Percentiles rank a stretch among this genome's conserved stretches.
Conservation (phyloP, 148 eudicot species). For the Suaeda aralocaspica region DNA sequence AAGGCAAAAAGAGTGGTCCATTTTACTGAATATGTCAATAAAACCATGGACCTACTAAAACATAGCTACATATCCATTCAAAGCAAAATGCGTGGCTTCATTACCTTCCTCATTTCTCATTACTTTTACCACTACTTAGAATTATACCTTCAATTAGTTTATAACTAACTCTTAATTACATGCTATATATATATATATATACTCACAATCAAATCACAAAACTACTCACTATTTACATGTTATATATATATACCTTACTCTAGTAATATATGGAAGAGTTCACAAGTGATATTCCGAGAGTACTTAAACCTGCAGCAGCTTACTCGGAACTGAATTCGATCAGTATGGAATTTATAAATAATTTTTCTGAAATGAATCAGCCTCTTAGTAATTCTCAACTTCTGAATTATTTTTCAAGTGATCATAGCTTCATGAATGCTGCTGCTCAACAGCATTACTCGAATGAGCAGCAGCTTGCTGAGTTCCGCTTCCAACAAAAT, state of each 20-base stretch:
- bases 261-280: slow-evolving; percentile 38
- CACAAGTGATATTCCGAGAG: slow-evolving; percentile 27
- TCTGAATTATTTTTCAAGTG: slow-evolving; percentile 31
- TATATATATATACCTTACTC: not conserved
- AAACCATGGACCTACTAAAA: slow-evolving; percentile 22
- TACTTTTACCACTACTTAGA: not conserved
- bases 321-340: slow-evolving; percentile 29
- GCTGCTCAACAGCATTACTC: not conserved
- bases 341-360: slow-evolving; percentile 24
- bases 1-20: slow-evolving; percentile 25
- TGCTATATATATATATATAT: slow-evolving; percentile 19
- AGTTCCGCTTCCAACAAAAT: not conserved
- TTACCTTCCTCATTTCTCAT: slow-evolving; percentile 10
- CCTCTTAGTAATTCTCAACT: slow-evolving; percentile 20
- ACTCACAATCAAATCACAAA: slow-evolving; percentile 15
- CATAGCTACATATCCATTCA: slow-evolving; percentile 13
- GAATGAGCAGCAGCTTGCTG: slow-evolving; percentile 1
- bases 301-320: slow-evolving; percentile 29
- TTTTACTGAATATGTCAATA: slow-evolving; percentile 20
- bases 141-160: slow-evolving; percentile 16
- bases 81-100: slow-evolving; percentile 7
- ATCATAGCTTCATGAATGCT: slow-evolving; percentile 17
- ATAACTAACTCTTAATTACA: slow-evolving; percentile 1
- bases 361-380: slow-evolving; percentile 22
- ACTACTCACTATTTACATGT: not conserved